phyloP scores from a whole-genome alignment of 2,329 filamentous ascomycete genomes.

The Penicillium sp. region DNA sequence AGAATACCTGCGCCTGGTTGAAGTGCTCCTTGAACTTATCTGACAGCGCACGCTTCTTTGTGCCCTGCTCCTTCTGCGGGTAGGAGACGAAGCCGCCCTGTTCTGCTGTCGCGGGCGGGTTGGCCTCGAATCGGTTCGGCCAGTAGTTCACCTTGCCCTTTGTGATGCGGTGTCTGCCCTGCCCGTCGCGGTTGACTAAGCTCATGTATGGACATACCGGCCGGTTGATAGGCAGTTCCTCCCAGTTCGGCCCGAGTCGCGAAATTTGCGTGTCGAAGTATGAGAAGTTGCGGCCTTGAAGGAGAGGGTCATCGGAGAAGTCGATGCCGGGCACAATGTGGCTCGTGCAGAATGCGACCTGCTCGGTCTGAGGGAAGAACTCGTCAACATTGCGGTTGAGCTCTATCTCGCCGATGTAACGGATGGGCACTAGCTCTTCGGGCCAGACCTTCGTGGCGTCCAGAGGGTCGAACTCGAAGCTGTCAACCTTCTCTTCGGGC shows the following conservation, averaged over 20 bases:
- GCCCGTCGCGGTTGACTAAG: conserved; percentile 72
- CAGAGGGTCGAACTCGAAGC: conserved; percentile 82
- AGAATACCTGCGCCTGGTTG: conserved; percentile 40
- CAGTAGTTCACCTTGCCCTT: conserved; percentile 75
- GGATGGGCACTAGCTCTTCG: conserved; percentile 69
- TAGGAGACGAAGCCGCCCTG: conserved; percentile 70
- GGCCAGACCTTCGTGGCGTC: conserved; percentile 87
- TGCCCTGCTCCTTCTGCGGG: conserved; percentile 62
- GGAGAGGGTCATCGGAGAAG: conserved; percentile 70
- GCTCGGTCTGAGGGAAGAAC: conserved; percentile 78
- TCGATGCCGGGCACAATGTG: conserved; percentile 77
- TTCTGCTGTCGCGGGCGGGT: conserved; percentile 59
- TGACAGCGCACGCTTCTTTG: conserved; percentile 59
- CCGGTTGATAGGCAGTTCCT: conserved; percentile 73
- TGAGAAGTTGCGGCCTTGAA: conserved; percentile 69
- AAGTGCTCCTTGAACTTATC: conserved; percentile 46
- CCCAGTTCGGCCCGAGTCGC: conserved; percentile 70
- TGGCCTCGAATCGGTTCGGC: conserved; percentile 67
- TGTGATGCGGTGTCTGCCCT: conserved; percentile 67
- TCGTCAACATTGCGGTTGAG: conserved; percentile 78
- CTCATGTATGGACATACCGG: conserved; percentile 74
- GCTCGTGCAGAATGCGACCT: conserved; percentile 76
- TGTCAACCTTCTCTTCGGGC: conserved; percentile 66
- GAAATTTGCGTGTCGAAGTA: conserved; percentile 57
- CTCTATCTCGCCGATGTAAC: conserved; percentile 75